Percentiles rank a stretch among this genome's conserved stretches.
phyloP scores from a whole-genome alignment of 352 stramenopile species.

The Pythium vanterpoolii region DNA sequence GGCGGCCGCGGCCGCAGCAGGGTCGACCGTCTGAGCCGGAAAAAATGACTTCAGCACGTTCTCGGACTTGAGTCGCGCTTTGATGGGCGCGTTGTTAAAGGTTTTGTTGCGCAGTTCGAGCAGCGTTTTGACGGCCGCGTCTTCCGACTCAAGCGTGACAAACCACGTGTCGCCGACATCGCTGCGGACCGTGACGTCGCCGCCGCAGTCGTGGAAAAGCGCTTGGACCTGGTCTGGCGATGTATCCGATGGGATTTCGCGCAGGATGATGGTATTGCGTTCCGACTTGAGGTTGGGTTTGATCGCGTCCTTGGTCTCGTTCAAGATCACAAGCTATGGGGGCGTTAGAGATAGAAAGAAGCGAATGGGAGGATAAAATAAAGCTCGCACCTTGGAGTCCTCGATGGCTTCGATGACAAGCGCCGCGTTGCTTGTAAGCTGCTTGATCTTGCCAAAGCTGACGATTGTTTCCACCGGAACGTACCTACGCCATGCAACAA shows the following conservation, averaged over 20 bases:
- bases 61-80: conserved; percentile 91
- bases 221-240: conserved; percentile 81
- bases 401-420: conserved; percentile 70
- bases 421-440: conserved; percentile 61
- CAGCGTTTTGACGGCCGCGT: conserved; percentile 83
- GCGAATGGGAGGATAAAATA: too few relatives aligned
- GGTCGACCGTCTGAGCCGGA: conserved; percentile 61
- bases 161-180: conserved; percentile 94
- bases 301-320: conserved; percentile 80
- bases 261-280: conserved; percentile 92
- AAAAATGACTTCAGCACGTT: conserved; percentile 92
- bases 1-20: conserved; percentile 35
- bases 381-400: conserved; percentile 56
- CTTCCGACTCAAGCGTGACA: conserved; percentile 86
- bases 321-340: conserved; percentile 56
- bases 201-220: conserved; percentile 81
- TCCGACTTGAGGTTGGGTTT: conserved; percentile 92
- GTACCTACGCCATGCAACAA: conserved; percentile 41
- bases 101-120: conserved; percentile 86
- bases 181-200: conserved; percentile 82
- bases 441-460: conserved; percentile 84
- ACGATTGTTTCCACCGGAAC: conserved; percentile 81
- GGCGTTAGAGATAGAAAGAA: too few relatives aligned
- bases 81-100: conserved; percentile 87
- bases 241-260: conserved; percentile 89